Evolutionary conservation across 371 early-diverging fungal genomes (phyloP).

Genomic region (Mucor piriformis): DNA sequence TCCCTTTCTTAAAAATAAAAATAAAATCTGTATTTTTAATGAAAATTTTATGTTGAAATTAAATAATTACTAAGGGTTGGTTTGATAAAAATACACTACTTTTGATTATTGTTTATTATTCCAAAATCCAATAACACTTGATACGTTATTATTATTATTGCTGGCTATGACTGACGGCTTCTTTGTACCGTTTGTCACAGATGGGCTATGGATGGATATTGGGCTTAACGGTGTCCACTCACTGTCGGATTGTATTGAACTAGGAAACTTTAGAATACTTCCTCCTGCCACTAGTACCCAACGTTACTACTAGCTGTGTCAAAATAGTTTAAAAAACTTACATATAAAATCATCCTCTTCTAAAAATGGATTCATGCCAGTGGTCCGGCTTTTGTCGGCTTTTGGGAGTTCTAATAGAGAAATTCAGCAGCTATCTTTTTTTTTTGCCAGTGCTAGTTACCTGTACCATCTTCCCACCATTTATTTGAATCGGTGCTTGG

Average conservation of each 20-base stretch:
- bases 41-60: too few relatives aligned
- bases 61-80: too few relatives aligned
- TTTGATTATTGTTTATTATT: constrained; percentile 17
- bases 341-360: constrained; percentile 25
- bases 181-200: constrained; percentile 6
- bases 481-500: constrained; percentile 43
- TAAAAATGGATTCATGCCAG: constrained; percentile 31
- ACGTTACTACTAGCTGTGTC: not conserved
- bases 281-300: constrained; percentile 4
- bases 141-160: constrained; percentile 12
- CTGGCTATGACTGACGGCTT: not conserved
- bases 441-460: constrained; percentile 2
- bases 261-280: constrained; percentile 15
- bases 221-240: constrained; percentile 29
- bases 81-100: constrained; percentile 10
- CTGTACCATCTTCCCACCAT: constrained; percentile 52
- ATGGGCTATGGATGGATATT: constrained; percentile 11
- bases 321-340: not conserved
- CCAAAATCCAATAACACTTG: constrained; percentile 35
- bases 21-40: not conserved
- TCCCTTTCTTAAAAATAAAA: not conserved
- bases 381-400: constrained; percentile 28
- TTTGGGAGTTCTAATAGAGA: constrained; percentile 27
- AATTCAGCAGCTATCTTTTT: not conserved
- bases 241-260: constrained; percentile 23